Evolutionary conservation across 2,329 filamentous ascomycete species (phyloP).

Genomic region (Helotiales sp.): DNA sequence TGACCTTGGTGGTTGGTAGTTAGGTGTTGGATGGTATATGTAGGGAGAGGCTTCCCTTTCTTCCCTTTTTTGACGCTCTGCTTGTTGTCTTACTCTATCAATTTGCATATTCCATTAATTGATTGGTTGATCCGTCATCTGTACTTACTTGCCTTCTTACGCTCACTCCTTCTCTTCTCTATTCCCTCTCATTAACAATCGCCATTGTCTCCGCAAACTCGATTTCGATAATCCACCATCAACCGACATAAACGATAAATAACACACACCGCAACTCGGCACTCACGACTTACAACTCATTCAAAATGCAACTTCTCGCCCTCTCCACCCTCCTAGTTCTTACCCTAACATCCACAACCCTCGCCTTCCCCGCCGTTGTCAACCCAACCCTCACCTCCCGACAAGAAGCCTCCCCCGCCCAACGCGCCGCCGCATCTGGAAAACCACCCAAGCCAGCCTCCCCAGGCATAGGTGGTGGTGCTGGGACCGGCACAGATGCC

Average conservation of each 20-base stretch:
- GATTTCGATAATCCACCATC: neutral
- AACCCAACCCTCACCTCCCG: neutral
- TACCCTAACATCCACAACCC: neutral
- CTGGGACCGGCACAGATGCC: neutral
- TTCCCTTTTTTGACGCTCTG: neutral
- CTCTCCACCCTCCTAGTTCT: neutral
- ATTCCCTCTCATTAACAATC: neutral
- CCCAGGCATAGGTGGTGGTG: neutral
- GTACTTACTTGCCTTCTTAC: neutral
- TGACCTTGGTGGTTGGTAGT: too few relatives aligned
- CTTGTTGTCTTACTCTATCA: neutral
- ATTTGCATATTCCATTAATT: too few relatives aligned
- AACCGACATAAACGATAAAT: neutral
- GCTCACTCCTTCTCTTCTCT: neutral
- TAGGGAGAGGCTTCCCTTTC: neutral
- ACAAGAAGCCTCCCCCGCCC: neutral
- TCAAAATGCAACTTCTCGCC: conserved; percentile 13
- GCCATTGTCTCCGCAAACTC: neutral
- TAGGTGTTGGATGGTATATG: too few relatives aligned
- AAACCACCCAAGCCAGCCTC: neutral
- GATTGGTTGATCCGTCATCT: conserved; percentile 8
- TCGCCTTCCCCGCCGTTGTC: neutral
- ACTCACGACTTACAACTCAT: neutral
- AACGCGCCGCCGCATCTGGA: neutral
- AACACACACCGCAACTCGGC: neutral